Evolutionary conservation across 2,329 filamentous ascomycete genomes (phyloP).

Genomic region (Alternaria sp.): DNA sequence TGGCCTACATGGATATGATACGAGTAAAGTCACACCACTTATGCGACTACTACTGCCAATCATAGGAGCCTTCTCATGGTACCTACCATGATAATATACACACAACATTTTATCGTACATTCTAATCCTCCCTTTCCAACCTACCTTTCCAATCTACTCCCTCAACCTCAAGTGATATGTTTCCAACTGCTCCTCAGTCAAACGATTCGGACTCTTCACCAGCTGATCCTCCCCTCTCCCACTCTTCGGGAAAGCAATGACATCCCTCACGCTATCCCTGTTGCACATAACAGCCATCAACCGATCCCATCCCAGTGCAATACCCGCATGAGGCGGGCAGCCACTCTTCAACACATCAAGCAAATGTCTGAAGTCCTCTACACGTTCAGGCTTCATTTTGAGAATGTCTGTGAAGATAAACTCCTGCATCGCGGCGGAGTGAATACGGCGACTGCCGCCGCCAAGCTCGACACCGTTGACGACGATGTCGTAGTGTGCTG

Average conservation of each 20-base stretch:
- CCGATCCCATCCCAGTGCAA: constrained; percentile 91
- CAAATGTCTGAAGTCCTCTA: constrained; percentile 85
- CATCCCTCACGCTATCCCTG: constrained; percentile 80
- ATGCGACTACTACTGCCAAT: not conserved
- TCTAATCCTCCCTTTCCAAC: not conserved
- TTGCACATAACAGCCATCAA: constrained; percentile 81
- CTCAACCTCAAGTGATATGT: constrained; percentile 63
- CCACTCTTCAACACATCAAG: constrained; percentile 81
- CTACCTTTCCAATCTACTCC: too few species aligned
- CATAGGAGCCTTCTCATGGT: not conserved
- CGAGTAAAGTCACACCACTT: not conserved
- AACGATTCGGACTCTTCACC: constrained; percentile 75
- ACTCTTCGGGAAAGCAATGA: constrained; percentile 96
- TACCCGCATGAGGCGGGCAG: constrained; percentile 92
- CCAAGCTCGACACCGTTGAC: constrained; percentile 95
- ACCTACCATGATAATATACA: not conserved
- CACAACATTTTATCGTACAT: not conserved
- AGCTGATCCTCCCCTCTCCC: constrained; percentile 87
- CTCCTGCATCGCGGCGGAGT: constrained; percentile 81
- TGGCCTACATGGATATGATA: not conserved
- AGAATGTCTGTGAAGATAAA: constrained; percentile 85
- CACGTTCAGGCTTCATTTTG: constrained; percentile 72
- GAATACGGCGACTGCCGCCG: constrained; percentile 91
- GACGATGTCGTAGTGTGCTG: constrained; percentile 94
- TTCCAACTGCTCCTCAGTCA: constrained; percentile 66